These are phyloP conservation scores for Tricholoma bakamatsutake DNA, from an alignment of 768 basidiomycete genomes.

Conservation along the genomic window DNA sequence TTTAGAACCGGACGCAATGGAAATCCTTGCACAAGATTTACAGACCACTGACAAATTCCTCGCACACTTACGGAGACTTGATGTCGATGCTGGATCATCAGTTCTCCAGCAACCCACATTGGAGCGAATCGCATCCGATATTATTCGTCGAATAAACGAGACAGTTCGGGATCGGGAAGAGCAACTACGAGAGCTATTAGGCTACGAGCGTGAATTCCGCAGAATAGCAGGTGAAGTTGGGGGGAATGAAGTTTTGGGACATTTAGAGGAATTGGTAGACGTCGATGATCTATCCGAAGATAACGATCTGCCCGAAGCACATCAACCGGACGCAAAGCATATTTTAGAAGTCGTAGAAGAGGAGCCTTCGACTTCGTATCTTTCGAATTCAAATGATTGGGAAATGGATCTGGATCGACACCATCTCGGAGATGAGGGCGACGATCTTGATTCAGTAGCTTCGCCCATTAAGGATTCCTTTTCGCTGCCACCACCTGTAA, in stretches of 20 bases:
- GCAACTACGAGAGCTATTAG: slow-evolving; percentile 73
- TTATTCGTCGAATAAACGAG: slow-evolving; percentile 75
- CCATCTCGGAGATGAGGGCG: slow-evolving; percentile 44
- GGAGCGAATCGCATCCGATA: slow-evolving; percentile 67
- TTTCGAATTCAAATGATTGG: slow-evolving; percentile 44
- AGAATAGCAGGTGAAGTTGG: slow-evolving; percentile 74
- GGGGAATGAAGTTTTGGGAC: slow-evolving; percentile 65
- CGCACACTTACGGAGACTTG: slow-evolving; percentile 61
- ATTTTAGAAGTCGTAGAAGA: slow-evolving; percentile 33
- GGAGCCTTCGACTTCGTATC: slow-evolving; percentile 25
- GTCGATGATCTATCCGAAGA: slow-evolving; percentile 41
- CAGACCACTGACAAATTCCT: slow-evolving; percentile 77
- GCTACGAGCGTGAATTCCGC: slow-evolving; percentile 74
- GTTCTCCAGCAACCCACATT: slow-evolving; percentile 39
- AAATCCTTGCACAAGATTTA: slow-evolving; percentile 65
- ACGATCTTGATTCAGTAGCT: slow-evolving; percentile 35
- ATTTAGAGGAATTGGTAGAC: slow-evolving; percentile 56
- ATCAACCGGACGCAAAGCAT: slow-evolving; percentile 14
- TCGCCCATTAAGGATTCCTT: slow-evolving; percentile 60
- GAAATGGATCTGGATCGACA: slow-evolving; percentile 50
- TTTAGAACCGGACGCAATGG: slow-evolving; percentile 56
- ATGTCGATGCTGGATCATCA: slow-evolving; percentile 40
- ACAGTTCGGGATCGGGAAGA: slow-evolving; percentile 71
- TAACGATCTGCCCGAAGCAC: slow-evolving; percentile 10
- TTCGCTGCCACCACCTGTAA: slow-evolving; percentile 39